Evolutionary conservation across 2,329 filamentous ascomycete species (phyloP), one percentile per base, ranked within the genome.

Genomic region (Dactylellina parvicollis): DNA sequence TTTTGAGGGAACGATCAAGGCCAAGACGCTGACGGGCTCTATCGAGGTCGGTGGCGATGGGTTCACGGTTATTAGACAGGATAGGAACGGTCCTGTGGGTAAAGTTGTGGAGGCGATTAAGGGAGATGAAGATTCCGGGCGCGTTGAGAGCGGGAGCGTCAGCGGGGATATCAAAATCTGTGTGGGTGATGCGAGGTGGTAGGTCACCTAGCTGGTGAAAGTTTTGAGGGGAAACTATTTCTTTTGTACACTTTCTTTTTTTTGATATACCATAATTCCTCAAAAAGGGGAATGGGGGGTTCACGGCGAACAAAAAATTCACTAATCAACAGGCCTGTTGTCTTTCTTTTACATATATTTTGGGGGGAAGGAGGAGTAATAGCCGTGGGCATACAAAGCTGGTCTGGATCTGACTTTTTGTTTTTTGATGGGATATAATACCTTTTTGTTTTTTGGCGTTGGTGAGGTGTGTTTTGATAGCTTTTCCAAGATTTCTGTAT

Each of bases 301-400:
- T 73, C 62, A 61, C 36, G 69, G 60, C 69, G 60, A 61, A 71
- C 34, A 59, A 52, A 49, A 54, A 46, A 44, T 16, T 8, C 44
- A 60, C 36, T 73, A 73, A 73, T 73, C 69, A 73, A 73, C 69
- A 73, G 60, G 60, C 69, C 69, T 73, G 69, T 73, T 73, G 69
- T 73, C 69, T 56, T 66, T 73, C 69, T n/a, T 73, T 72, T 64
- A n/a, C n/a, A n/a, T n/a, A n/a, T n/a, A n/a, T n/a, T n/a, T n/a
- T n/a, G n/a, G n/a, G n/a, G 22, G 57, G 28, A 30, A 36, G 50
- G 52, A 56, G 38, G 7, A 30, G 42, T 57, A 36, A 14, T 8
- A 14, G 54, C 20, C 14, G 32, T 22, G 34, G 47, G 59, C 30
- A n/a, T 28, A 32, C n/a, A n/a, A n/a, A n/a, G n/a, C n/a, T 30